Evolutionary conservation across 2,329 filamentous ascomycete genomes (phyloP), one percentile per base, ranked within the genome.

Genomic region (Canariomyces notabilis): DNA sequence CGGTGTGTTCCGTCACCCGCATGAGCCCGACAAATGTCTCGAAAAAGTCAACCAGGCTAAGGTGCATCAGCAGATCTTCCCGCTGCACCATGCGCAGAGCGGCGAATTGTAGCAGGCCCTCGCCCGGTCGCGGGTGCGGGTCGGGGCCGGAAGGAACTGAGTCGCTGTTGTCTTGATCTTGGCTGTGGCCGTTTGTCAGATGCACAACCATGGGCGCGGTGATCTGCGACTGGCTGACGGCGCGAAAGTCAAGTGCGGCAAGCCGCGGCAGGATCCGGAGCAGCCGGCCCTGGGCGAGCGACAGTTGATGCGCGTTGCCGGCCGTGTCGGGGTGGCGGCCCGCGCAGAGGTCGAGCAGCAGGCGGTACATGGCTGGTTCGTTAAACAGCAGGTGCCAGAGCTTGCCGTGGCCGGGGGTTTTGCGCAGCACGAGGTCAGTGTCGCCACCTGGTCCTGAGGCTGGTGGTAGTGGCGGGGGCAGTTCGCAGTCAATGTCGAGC

Each of bases 331-430:
- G 52, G 39, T 69, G 65, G 1, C 55, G 38, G 23, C 63, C 63
- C 1, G 53, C 47, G 53, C 61, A 57, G 49, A 71, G 63, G 33
- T 63, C 63, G 49, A 73, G 64, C 16, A 81, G 61, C n/a, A 74
- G 60, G 4, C 60, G 55, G 52, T 79, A 73, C 19, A 71, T 60
- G 11, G 70, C 62, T 1, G 59, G 61, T 37, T 75, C 67, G 19
- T 67, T 63, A 37, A 82, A 71, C 5, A 82, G 59, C 3, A 76
- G 64, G 9, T 67, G 61, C 79, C 79, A 83, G 37, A 83, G 61
- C 1, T 68, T 61, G 2, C 71, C 76, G 44, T 77, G 71, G 0
- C 78, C 79, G 0, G 70, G 68, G 0, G 65, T 48, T 14, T 62
- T 68, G 14, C 68, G 65, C 11, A 66, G 59, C 3, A 64, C 56